Evolutionary conservation across 2,329 filamentous ascomycete species (phyloP).

Genomic region (Fusarium foetens): DNA sequence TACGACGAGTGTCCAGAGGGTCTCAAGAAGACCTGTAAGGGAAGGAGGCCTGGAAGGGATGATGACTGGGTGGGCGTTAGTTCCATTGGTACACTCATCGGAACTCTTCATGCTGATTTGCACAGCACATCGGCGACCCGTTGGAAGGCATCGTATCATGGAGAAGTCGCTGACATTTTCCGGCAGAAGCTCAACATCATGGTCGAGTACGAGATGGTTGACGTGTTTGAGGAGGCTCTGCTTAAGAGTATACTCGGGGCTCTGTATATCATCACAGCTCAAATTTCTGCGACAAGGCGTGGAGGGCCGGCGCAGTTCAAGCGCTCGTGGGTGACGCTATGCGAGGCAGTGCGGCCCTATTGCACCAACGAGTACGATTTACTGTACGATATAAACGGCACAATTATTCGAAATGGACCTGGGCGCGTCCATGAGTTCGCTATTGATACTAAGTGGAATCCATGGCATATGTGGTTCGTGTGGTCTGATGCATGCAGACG

Average conservation of each 20-base stretch:
- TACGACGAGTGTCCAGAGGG: not conserved
- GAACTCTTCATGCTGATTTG: not conserved
- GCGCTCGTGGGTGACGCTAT: conserved; percentile 1
- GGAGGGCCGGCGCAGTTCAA: not conserved
- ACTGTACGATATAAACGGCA: not conserved
- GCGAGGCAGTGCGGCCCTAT: not conserved
- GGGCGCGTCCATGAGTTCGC: conserved; percentile 8
- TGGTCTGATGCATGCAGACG: not conserved
- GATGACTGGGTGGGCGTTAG: not conserved
- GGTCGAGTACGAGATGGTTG: conserved; percentile 9
- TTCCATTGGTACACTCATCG: not conserved
- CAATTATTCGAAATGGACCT: not conserved
- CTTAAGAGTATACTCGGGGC: not conserved
- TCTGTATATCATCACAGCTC: not conserved
- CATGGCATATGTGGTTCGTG: conserved; percentile 1
- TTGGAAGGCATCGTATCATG: not conserved
- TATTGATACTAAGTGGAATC: not conserved
- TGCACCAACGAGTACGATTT: not conserved
- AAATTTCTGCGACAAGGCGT: not conserved
- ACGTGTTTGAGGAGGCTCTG: not conserved
- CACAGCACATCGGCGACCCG: not conserved
- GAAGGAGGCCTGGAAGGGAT: not conserved
- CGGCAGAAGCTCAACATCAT: conserved; percentile 18
- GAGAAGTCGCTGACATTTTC: conserved; percentile 19
- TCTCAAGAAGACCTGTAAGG: not conserved